Evolutionary conservation across 306 rosid species (phyloP).

Genomic region (Prunus campanulata): DNA sequence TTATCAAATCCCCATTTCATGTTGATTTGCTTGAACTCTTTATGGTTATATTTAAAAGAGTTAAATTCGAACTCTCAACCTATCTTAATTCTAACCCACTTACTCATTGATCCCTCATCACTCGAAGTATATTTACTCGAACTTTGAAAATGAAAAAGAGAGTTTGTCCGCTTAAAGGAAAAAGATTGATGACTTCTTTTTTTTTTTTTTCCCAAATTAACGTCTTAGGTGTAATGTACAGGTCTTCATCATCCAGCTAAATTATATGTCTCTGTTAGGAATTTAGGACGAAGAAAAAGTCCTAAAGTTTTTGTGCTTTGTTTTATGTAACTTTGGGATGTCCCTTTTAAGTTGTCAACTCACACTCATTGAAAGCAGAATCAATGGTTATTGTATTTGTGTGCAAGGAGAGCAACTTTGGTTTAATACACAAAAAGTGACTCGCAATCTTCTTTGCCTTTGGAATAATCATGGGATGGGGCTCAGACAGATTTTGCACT

Average conservation of each 20-base stretch:
- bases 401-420: not conserved
- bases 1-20: not conserved
- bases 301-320: not conserved
- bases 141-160: slow-evolving; percentile 10
- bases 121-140: not conserved
- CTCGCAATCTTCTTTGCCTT: slow-evolving; percentile 7
- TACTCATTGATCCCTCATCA: not conserved
- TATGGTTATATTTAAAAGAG: not conserved
- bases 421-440: slow-evolving; percentile 11
- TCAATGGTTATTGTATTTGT: not conserved
- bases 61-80: not conserved
- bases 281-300: not conserved
- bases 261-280: not conserved
- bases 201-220: not conserved
- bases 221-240: not conserved
- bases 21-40: not conserved
- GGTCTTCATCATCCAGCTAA: not conserved
- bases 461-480: slow-evolving; percentile 19
- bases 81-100: not conserved
- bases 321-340: not conserved
- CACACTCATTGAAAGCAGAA: slow-evolving; percentile 20
- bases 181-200: not conserved
- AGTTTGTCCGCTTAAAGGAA: slow-evolving; percentile 1
- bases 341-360: slow-evolving; percentile 29
- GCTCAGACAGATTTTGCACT: not conserved